phyloP scores from a whole-genome alignment of 2,329 filamentous ascomycete genomes.

The Colletotrichum incanum region DNA sequence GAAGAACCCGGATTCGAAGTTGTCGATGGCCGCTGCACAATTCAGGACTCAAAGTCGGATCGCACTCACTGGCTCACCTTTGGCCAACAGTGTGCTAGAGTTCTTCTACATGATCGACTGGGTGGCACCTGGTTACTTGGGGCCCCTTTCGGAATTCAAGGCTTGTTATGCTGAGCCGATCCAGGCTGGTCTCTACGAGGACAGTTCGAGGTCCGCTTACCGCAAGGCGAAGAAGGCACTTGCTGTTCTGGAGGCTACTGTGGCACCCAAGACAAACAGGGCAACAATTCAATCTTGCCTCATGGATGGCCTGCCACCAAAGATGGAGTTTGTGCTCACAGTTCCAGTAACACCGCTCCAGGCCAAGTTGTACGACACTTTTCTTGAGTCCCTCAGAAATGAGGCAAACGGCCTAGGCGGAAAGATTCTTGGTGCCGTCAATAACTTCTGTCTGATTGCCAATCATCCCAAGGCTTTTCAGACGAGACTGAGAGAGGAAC shows the following conservation, averaged over 20 bases:
- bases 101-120: slow-evolving; percentile 92
- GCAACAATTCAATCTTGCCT: slow-evolving; percentile 77
- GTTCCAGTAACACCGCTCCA: slow-evolving; percentile 80
- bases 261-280: slow-evolving; percentile 85
- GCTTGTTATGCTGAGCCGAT: slow-evolving; percentile 82
- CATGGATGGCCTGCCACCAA: slow-evolving; percentile 77
- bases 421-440: slow-evolving; percentile 55
- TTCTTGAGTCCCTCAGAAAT: slow-evolving; percentile 50
- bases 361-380: slow-evolving; percentile 70
- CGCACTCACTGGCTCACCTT: slow-evolving; percentile 88
- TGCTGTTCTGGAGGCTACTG: slow-evolving; percentile 77
- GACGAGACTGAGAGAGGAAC: slow-evolving; percentile 51
- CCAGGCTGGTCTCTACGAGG: slow-evolving; percentile 76
- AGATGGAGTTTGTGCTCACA: slow-evolving; percentile 86
- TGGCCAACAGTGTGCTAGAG: slow-evolving; percentile 87
- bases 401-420: slow-evolving; percentile 16
- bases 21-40: slow-evolving; percentile 67
- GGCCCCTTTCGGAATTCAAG: slow-evolving; percentile 77
- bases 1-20: slow-evolving; percentile 74
- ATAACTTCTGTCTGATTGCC: slow-evolving; percentile 64
- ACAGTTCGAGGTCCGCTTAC: slow-evolving; percentile 71
- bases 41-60: slow-evolving; percentile 82
- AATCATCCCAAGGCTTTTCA: slow-evolving; percentile 68
- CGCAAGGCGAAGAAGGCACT: slow-evolving; percentile 77
- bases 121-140: slow-evolving; percentile 86